A percentile compares a stretch with the other conserved stretches of the same genome.
Evolutionary conservation across 345 rosid genomes (phyloP).

Genomic region (Garcia nutans): DNA sequence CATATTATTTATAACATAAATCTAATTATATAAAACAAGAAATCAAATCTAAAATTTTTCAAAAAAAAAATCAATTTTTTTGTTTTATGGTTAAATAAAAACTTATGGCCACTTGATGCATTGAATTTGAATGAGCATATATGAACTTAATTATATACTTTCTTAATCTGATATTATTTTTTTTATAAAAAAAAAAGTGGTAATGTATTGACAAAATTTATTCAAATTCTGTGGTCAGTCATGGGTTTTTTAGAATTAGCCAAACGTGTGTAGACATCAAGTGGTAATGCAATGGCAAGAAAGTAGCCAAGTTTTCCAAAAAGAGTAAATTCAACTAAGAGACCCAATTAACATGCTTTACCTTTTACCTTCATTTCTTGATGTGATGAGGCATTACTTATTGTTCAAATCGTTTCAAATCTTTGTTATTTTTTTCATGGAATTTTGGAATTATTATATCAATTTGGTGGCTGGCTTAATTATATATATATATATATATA

Average conservation of each 20-base stretch:
- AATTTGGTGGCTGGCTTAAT: neutral
- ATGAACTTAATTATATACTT: neutral
- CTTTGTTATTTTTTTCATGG: neutral
- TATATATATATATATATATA: no score
- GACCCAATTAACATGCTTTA: neutral
- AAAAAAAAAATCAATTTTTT: no score
- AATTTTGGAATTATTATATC: neutral
- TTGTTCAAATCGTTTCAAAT: neutral
- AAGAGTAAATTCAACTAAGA: neutral
- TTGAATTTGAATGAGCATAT: neutral
- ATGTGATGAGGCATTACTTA: neutral
- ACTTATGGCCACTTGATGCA: neutral
- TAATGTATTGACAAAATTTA: neutral
- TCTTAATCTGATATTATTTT: neutral
- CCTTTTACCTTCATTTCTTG: neutral
- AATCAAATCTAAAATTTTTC: no score
- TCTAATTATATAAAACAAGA: no score
- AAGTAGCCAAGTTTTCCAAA: neutral
- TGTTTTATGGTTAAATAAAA: no score
- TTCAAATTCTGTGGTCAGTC: neutral
- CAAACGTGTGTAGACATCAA: neutral
- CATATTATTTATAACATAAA: no score
- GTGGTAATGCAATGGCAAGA: neutral
- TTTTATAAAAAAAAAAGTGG: neutral
- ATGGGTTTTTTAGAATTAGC: neutral